Base-by-base conservation (phyloP, 495 filamentous ascomycete genomes). In the Talaromyces nanjingensis region DNA sequence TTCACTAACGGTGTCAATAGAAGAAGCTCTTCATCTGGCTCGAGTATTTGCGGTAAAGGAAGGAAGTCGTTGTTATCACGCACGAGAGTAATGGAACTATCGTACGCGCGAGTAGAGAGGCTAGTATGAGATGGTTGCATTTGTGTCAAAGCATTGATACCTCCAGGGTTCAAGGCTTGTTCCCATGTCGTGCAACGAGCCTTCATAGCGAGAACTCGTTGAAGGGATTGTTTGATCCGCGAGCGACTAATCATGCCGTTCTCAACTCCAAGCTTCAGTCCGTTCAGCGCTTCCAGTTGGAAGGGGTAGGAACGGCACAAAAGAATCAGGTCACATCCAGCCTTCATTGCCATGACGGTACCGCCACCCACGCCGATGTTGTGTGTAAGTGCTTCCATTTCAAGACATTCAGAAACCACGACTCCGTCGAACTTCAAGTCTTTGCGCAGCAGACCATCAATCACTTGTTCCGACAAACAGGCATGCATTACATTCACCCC, bases 361-460 rank as follows among this genome's bases (percentile, higher is more conserved):
- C 92, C 91, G 14, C 91, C 91, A 63, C 91, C 89, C n/a, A 96
- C 90, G 12, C 92, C 92, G 65, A 96, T 94, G 66, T 96, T 93
- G 66, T 92, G 90, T 59, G 89, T 89, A 14, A 96, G 81, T 1
- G 91, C 91, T 67, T 96, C 92, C 92, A 96, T 96, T 72, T 96
- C 92, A n/a, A 96, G 79, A 63, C 92, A 96, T 69, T 96, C 92
- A 0, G 91, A 96, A 52, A 96, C 89, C n/a, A 91, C 91, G 6
- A 96, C 92, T 3, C 92, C 92, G 63, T 91, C 82, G 69, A 96
- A 96, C 7, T 89, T 87, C 53, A 96, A 81, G 65, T 96, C 90
- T 57, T 88, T 87, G 18, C 92, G 82, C 16, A 96, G 76, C 16
- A 96, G 77, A 42, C 91, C 90, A 65, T 96, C 89, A 22, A 96